Base-by-base conservation (phyloP, 2,329 filamentous ascomycete species). In the Fusarium sp. region DNA sequence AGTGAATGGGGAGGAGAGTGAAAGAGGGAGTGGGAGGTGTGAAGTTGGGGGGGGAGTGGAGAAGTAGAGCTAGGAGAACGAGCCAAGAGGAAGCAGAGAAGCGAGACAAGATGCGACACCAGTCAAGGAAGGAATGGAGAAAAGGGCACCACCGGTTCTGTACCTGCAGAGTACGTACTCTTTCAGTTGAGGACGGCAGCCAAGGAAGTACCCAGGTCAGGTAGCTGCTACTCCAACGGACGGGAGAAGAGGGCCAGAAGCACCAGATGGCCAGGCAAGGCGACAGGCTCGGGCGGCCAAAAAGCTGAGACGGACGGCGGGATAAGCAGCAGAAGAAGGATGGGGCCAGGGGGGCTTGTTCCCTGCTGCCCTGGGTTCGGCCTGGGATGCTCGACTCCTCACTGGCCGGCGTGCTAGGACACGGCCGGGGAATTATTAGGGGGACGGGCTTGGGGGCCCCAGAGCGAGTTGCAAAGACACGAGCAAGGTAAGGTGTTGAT, bases 51-150 rank as follows among this genome's bases (percentile, higher is more conserved):
- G 60, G 46, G 60, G 53, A 60, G 63, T 66, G 59, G 70, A 60
- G 60, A 61, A 62, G 60, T 60, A 61, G 50, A 70, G 62, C 55
- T 10, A 71, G 57, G 48, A 60, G 50, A 55, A 53, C 55, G 59
- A 51, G 59, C 57, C 61, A 66, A 43, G 46, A 56, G 60, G 46
- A 51, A 60, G 40, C 53, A 63, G 51, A 56, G 65, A 70, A 70
- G 70, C 68, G 72, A 74, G 72, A 74, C 70, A 74, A 68, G 72
- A 70, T 70, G 64, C 68, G 66, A 74, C 67, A 59, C 69, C 62
- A 69, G 57, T 58, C 50, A 60, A 56, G 60, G 56, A 70, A 60
- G 66, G 68, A 62, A 75, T 67, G 63, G 66, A 60, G 50, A 56
- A 34, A 60, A 55, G 48, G 36, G 60, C 63, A 65, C 67, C 54